Conservation (phyloP, 2,329 filamentous ascomycete genomes). For the Aureobasidium uvarum region DNA sequence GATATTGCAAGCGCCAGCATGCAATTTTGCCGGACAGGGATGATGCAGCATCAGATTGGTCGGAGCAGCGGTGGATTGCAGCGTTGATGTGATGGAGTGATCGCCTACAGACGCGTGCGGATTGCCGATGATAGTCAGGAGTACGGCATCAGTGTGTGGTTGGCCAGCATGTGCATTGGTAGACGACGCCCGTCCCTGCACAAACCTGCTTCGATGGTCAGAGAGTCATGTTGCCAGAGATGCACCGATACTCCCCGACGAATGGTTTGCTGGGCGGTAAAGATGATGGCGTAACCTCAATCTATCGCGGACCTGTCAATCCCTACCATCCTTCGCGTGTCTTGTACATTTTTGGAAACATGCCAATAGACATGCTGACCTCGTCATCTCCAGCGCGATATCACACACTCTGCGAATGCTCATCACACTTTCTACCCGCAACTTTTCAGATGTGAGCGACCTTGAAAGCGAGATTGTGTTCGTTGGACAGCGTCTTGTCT, state of each 20-base stretch:
- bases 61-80: neutral
- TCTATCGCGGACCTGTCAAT: constrained; percentile 27
- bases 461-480: constrained; percentile 2
- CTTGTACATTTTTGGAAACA: constrained; percentile 25
- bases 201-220: constrained; percentile 25
- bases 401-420: constrained; percentile 4
- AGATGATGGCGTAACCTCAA: constrained; percentile 20
- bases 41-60: constrained; percentile 24
- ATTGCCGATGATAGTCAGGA: constrained; percentile 23
- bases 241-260: constrained; percentile 23
- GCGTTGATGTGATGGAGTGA: constrained; percentile 17
- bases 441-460: neutral
- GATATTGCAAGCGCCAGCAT: constrained; percentile 22
- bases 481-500: constrained; percentile 2
- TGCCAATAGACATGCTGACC: constrained; percentile 11
- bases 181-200: constrained; percentile 20
- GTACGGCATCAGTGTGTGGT: constrained; percentile 22
- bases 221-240: constrained; percentile 22
- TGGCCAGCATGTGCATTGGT: constrained; percentile 27
- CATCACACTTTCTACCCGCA: constrained; percentile 22
- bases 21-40: constrained; percentile 23
- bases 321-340: constrained; percentile 3
- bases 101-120: constrained; percentile 25
- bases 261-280: constrained; percentile 22
- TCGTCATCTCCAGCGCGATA: constrained; percentile 19